phyloP scores from a whole-genome alignment of 768 basidiomycete genomes.

The Phaffia australis region DNA sequence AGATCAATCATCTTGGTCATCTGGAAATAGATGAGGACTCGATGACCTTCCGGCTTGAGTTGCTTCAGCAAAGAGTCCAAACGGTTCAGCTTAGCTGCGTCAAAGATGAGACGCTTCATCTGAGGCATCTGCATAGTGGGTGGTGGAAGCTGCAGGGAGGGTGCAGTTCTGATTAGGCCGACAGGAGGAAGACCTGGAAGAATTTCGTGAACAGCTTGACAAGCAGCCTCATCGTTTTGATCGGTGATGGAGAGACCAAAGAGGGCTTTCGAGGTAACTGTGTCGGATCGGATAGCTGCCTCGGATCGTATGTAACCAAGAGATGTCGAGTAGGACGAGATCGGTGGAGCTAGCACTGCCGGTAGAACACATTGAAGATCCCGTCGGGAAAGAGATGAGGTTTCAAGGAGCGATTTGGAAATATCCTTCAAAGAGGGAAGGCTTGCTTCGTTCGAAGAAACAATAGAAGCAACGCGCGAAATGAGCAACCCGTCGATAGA shows the following conservation, averaged over 20 bases:
- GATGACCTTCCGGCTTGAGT: slow-evolving; percentile 83
- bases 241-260: slow-evolving; percentile 70
- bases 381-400: slow-evolving; percentile 70
- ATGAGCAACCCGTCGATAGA: slow-evolving; percentile 39
- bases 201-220: slow-evolving; percentile 43
- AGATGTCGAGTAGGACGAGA: slow-evolving; percentile 59
- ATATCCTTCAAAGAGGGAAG: slow-evolving; percentile 55
- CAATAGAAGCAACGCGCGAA: slow-evolving; percentile 37
- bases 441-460: slow-evolving; percentile 31
- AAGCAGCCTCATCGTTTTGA: slow-evolving; percentile 50
- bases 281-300: slow-evolving; percentile 50
- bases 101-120: slow-evolving; percentile 84
- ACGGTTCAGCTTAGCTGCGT: slow-evolving; percentile 89
- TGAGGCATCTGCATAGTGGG: slow-evolving; percentile 88
- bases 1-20: slow-evolving; percentile 99
- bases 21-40: slow-evolving; percentile 94
- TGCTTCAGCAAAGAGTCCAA: slow-evolving; percentile 81
- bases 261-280: slow-evolving; percentile 61
- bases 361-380: slow-evolving; percentile 76
- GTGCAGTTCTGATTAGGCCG: slow-evolving; percentile 60
- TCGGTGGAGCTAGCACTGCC: slow-evolving; percentile 72
- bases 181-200: slow-evolving; percentile 53
- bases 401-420: slow-evolving; percentile 51
- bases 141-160: slow-evolving; percentile 61
- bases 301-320: slow-evolving; percentile 69